A percentile compares a stretch with the other conserved stretches of the same genome.
Conservation (phyloP, 495 filamentous ascomycete species). For the Niebla homalea region DNA sequence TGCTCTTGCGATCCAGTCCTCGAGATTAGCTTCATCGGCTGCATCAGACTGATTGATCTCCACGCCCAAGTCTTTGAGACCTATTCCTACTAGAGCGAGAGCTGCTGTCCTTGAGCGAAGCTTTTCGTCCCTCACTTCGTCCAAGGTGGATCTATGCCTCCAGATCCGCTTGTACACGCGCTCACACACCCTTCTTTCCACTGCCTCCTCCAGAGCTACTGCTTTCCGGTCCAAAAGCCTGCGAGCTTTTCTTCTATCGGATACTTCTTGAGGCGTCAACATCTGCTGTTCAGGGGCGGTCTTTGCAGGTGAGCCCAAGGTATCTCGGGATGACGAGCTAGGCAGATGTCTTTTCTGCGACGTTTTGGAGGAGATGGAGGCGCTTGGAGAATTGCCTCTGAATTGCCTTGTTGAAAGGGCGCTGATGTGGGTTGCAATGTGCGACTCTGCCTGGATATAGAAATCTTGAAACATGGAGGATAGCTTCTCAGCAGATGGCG, state of each 20-base stretch:
- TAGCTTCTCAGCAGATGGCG: conserved; percentile 71
- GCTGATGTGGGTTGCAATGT: conserved; percentile 81
- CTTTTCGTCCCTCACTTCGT: conserved; percentile 92
- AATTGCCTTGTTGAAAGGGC: conserved; percentile 61
- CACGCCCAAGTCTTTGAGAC: conserved; percentile 72
- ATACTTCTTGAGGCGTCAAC: conserved; percentile 78
- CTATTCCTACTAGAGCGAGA: conserved; percentile 77
- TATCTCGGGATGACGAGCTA: conserved; percentile 14
- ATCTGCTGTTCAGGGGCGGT: conserved; percentile 59
- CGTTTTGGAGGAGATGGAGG: conserved; percentile 34
- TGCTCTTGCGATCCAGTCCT: conserved; percentile 59
- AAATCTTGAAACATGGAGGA: conserved; percentile 90
- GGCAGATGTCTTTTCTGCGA: conserved; percentile 8
- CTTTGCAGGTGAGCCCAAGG: conserved; percentile 6
- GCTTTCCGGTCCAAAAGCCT: conserved; percentile 65
- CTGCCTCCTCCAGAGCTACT: conserved; percentile 72
- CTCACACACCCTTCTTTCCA: conserved; percentile 80
- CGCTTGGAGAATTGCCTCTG: conserved; percentile 44
- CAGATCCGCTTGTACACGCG: conserved; percentile 77
- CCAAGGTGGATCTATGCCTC: conserved; percentile 80
- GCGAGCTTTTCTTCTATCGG: conserved; percentile 62
- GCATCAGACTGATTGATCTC: conserved; percentile 40
- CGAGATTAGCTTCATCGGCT: conserved; percentile 44
- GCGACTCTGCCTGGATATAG: conserved; percentile 66
- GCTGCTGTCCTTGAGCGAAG: conserved; percentile 89